Conservation (phyloP, 2,329 filamentous ascomycete species). For the Ceratocystis lukuohia region DNA sequence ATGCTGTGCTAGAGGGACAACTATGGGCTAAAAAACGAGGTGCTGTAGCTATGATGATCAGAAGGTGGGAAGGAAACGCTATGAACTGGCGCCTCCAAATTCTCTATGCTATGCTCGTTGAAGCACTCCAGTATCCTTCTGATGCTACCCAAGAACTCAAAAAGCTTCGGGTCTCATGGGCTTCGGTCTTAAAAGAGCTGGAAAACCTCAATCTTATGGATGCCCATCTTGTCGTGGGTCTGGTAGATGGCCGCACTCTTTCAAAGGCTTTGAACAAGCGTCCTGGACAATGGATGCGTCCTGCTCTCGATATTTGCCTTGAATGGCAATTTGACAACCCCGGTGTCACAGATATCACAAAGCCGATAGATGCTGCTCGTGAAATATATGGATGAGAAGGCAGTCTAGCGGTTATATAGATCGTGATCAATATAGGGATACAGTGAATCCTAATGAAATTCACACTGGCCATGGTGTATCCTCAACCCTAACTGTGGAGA, state of each 20-base stretch:
- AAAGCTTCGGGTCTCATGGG: conserved; percentile 19
- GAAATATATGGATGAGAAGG: not conserved
- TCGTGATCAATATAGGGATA: not conserved
- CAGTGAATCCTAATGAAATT: not conserved
- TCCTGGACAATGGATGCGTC: conserved; percentile 72
- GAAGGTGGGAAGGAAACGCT: conserved; percentile 50
- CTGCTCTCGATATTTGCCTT: conserved; percentile 65
- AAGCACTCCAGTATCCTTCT: conserved; percentile 32
- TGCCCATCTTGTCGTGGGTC: conserved; percentile 43
- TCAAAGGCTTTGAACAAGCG: conserved; percentile 53
- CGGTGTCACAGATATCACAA: conserved; percentile 42
- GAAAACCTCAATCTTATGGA: conserved; percentile 42
- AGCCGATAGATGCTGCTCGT: conserved; percentile 42
- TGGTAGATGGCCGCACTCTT: conserved; percentile 65
- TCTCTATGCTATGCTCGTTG: conserved; percentile 52
- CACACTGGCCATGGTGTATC: not conserved
- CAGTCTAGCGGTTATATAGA: not conserved
- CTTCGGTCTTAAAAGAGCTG: conserved; percentile 35
- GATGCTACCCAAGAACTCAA: conserved; percentile 27
- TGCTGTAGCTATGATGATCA: conserved; percentile 59
- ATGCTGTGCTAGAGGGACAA: conserved; percentile 35
- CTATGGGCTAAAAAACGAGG: conserved; percentile 42
- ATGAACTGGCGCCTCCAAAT: conserved; percentile 59
- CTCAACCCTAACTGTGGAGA: conserved; percentile 3
- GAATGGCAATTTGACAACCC: conserved; percentile 84